These are phyloP conservation scores for Tricladium varicosporioides DNA, from an alignment of 2,329 filamentous ascomycete species.

Conservation along the genomic window DNA sequence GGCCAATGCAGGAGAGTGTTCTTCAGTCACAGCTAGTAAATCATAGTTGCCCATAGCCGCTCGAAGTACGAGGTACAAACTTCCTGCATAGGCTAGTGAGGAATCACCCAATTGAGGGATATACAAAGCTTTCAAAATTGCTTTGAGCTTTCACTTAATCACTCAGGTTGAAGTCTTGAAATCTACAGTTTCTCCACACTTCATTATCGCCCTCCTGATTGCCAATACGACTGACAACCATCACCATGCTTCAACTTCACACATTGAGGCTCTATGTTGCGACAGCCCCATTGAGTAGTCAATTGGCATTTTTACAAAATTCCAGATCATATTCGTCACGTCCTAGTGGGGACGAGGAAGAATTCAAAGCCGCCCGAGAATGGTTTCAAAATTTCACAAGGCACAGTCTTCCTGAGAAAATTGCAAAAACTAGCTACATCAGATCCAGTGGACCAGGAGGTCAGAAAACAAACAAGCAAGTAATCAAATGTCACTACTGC, in stretches of 20 bases:
- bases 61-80: background rate
- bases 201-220: background rate
- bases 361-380: conserved; percentile 28
- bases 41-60: background rate
- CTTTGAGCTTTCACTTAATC: too few species aligned
- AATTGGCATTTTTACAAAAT: conserved; percentile 8
- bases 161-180: too few species aligned
- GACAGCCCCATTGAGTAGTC: conserved; percentile 3
- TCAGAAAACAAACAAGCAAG: conserved; percentile 37
- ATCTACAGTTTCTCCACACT: too few species aligned
- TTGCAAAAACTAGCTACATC: conserved; percentile 28
- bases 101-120: background rate
- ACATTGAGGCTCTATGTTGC: conserved; percentile 11
- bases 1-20: background rate
- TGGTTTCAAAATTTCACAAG: conserved; percentile 30
- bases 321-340: conserved; percentile 23
- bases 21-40: background rate
- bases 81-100: background rate
- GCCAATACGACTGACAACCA: background rate
- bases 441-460: conserved; percentile 33
- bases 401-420: conserved; percentile 24
- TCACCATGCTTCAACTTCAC: conserved; percentile 8
- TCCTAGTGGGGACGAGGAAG: conserved; percentile 19
- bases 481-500: background rate
- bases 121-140: background rate